Evolutionary conservation across 2,329 filamentous ascomycete species (phyloP).

Genomic region (Nothophoma quercina): DNA sequence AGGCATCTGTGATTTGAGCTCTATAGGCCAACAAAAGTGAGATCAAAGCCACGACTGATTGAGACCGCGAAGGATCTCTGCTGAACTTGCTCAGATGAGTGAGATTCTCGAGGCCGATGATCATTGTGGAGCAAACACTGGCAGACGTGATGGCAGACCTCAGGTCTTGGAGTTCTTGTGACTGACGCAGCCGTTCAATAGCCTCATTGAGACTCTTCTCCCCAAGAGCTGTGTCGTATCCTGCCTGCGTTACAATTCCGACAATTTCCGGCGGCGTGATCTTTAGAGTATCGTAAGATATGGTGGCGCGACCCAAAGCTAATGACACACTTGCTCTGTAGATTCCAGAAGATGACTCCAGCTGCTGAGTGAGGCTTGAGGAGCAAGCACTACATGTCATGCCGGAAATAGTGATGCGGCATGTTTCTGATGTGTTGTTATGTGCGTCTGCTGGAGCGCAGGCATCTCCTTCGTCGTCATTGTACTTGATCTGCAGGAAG

Average conservation of each 20-base stretch:
- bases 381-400: constrained; percentile 25
- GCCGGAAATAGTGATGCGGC: constrained; percentile 15
- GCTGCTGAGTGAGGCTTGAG: constrained; percentile 2
- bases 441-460: not conserved
- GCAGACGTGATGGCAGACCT: constrained; percentile 1
- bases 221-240: too few relatives aligned
- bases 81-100: too few relatives aligned
- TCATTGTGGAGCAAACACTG: constrained; percentile 1
- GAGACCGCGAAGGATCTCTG: not conserved
- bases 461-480: constrained; percentile 14
- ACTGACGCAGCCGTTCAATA: constrained; percentile 4
- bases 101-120: constrained; percentile 1
- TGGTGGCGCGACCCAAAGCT: constrained; percentile 4
- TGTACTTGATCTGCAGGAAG: constrained; percentile 20
- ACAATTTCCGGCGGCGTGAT: not conserved
- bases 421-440: not conserved
- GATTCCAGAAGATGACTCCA: constrained; percentile 7
- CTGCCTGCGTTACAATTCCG: not conserved
- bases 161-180: constrained; percentile 1
- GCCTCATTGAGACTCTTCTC: too few relatives aligned
- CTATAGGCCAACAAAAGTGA: not conserved
- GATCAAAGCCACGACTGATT: not conserved
- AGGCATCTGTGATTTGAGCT: constrained; percentile 6
- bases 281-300: constrained; percentile 2
- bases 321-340: constrained; percentile 11